Conservation (phyloP, 2,329 filamentous ascomycete genomes). For the Aaosphaeria pasadenensis region DNA sequence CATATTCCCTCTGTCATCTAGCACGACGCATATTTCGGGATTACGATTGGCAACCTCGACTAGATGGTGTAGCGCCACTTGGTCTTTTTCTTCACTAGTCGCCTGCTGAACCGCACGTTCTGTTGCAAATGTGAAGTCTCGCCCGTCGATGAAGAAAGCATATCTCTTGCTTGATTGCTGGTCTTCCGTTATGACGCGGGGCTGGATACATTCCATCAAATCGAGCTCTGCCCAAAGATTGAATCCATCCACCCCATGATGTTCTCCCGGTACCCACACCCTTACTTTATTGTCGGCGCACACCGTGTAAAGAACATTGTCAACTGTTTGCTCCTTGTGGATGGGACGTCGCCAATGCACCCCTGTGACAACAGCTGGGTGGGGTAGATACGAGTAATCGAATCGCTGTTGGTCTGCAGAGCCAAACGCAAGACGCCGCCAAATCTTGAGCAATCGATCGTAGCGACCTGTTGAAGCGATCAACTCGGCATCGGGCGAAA, state of each 20-base stretch:
- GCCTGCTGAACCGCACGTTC: constrained; percentile 69
- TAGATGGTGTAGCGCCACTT: constrained; percentile 76
- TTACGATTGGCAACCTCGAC: constrained; percentile 81
- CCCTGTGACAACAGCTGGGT: constrained; percentile 75
- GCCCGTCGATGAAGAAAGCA: constrained; percentile 78
- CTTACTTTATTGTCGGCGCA: constrained; percentile 77
- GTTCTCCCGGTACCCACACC: constrained; percentile 78
- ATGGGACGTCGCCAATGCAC: constrained; percentile 82
- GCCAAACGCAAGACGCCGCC: constrained; percentile 83
- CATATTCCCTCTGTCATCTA: constrained; percentile 83
- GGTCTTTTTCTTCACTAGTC: constrained; percentile 58
- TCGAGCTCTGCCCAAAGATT: constrained; percentile 80
- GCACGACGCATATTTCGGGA: constrained; percentile 81
- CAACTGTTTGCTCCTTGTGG: constrained; percentile 72
- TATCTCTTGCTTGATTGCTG: constrained; percentile 53
- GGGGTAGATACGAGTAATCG: constrained; percentile 86
- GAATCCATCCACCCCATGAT: constrained; percentile 67
- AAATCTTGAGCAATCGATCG: constrained; percentile 87
- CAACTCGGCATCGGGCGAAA: constrained; percentile 84
- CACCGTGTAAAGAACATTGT: constrained; percentile 88
- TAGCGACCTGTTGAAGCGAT: constrained; percentile 77
- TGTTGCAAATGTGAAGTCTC: constrained; percentile 74
- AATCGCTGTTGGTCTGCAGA: constrained; percentile 74
- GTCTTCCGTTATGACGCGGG: constrained; percentile 43
- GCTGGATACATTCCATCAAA: constrained; percentile 67